Evolutionary conservation across 352 stramenopile species (phyloP).

Genomic region (Phytophthora podocarpi): DNA sequence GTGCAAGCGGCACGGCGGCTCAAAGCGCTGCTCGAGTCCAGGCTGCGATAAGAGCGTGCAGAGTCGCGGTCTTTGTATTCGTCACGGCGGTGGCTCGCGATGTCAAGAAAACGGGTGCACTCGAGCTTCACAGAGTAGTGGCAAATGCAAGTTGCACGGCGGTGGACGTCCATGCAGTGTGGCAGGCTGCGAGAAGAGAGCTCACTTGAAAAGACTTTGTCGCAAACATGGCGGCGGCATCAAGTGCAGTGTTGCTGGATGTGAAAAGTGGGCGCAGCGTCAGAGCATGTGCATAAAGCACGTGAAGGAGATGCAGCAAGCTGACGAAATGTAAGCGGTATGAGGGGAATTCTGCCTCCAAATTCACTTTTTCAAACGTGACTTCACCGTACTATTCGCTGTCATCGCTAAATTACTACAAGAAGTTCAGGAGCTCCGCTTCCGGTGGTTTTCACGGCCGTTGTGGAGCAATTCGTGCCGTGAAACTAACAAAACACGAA

Average conservation of each 20-base stretch:
- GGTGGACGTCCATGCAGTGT: constrained; percentile 63
- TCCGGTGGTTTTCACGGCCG: too few relatives aligned
- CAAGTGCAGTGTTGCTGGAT: constrained; percentile 69
- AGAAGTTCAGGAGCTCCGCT: too few relatives aligned
- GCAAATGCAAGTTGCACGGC: constrained; percentile 68
- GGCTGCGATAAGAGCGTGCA: constrained; percentile 86
- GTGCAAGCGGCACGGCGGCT: constrained; percentile 85
- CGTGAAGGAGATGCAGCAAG: constrained; percentile 1
- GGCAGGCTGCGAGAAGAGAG: constrained; percentile 80
- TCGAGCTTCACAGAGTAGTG: constrained; percentile 75
- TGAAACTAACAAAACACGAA: too few relatives aligned
- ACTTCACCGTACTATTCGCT: too few relatives aligned
- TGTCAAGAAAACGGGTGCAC: constrained; percentile 62
- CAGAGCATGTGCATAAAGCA: constrained; percentile 83
- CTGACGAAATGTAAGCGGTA: background rate
- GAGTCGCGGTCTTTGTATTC: constrained; percentile 66
- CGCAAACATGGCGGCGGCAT: constrained; percentile 82
- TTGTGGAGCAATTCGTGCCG: too few relatives aligned
- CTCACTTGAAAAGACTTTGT: constrained; percentile 81
- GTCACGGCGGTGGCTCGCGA: constrained; percentile 76
- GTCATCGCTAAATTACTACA: too few relatives aligned
- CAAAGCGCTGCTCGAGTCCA: constrained; percentile 76
- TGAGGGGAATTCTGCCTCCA: too few relatives aligned
- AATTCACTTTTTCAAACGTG: too few relatives aligned
- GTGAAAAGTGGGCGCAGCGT: constrained; percentile 81